Percentiles rank a stretch among this genome's conserved stretches.
phyloP scores from a whole-genome alignment of 2,329 filamentous ascomycete species.

The Talaromyces atroroseus region DNA sequence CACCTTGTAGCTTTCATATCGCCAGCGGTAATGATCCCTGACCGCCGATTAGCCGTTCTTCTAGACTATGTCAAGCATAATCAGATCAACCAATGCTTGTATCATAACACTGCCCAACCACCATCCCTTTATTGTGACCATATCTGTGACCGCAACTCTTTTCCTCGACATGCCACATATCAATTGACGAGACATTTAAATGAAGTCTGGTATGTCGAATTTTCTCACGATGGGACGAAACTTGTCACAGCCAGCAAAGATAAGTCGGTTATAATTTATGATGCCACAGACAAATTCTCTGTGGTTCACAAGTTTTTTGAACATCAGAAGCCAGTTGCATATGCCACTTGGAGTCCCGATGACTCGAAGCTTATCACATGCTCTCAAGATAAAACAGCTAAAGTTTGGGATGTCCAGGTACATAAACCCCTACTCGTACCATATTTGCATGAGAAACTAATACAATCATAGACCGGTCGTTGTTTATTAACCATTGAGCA shows the following conservation, averaged over 20 bases:
- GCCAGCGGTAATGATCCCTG: conserved; percentile 92
- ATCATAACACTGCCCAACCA: conserved; percentile 73
- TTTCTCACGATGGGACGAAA: conserved; percentile 78
- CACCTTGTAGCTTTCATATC: conserved; percentile 69
- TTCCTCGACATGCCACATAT: conserved; percentile 66
- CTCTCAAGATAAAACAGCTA: conserved; percentile 65
- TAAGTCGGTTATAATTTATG: conserved; percentile 72
- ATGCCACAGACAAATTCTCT: conserved; percentile 61
- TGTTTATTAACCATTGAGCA: conserved; percentile 60
- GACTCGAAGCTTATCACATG: conserved; percentile 82
- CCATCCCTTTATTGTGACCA: conserved; percentile 90
- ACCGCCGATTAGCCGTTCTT: conserved; percentile 76
- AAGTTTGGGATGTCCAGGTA: conserved; percentile 68
- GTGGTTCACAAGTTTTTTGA: conserved; percentile 58
- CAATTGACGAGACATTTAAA: conserved; percentile 69
- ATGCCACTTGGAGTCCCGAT: conserved; percentile 87
- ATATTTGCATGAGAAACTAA: background rate
- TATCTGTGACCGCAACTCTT: conserved; percentile 69
- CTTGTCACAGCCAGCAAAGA: conserved; percentile 79
- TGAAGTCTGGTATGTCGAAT: conserved; percentile 88
- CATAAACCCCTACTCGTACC: background rate
- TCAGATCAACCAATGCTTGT: conserved; percentile 78
- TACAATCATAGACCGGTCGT: conserved; percentile 51
- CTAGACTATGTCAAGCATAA: conserved; percentile 76
- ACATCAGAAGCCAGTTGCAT: conserved; percentile 67